Evolutionary conservation across 163 green algal species (phyloP).

Genomic region (Volvox carteri): DNA sequence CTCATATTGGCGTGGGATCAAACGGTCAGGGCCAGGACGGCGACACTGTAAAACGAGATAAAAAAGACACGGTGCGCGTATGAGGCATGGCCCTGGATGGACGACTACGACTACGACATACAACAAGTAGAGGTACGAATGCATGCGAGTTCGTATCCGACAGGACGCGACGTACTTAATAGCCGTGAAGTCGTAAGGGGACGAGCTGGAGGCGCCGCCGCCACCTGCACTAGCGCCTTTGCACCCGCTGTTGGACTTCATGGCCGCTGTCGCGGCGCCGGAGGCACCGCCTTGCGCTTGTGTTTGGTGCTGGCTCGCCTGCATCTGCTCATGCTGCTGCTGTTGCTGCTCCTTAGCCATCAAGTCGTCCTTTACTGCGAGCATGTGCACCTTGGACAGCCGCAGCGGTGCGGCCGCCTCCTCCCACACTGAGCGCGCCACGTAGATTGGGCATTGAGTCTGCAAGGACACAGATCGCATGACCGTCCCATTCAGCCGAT

Average conservation of each 20-base stretch:
- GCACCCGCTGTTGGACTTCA: not conserved
- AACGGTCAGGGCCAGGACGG: too few relatives aligned
- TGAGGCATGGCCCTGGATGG: too few relatives aligned
- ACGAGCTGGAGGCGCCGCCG: not conserved
- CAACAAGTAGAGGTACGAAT: too few relatives aligned
- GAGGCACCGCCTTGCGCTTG: conserved; percentile 4
- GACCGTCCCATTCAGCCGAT: too few relatives aligned
- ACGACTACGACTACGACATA: too few relatives aligned
- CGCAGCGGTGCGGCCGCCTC: conserved; percentile 27
- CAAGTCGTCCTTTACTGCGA: conserved; percentile 21
- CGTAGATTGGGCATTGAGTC: conserved; percentile 49
- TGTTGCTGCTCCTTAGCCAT: conserved; percentile 1
- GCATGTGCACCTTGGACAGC: conserved; percentile 43
- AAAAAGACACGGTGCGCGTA: too few relatives aligned
- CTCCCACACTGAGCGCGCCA: conserved; percentile 20
- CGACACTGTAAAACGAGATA: too few relatives aligned
- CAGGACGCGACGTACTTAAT: not conserved
- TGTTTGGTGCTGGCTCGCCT: conserved; percentile 10
- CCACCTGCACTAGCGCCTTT: not conserved
- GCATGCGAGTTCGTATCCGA: not conserved
- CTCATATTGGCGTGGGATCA: too few relatives aligned
- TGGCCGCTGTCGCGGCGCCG: not conserved
- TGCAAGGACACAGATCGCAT: conserved; percentile 17
- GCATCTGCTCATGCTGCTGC: not conserved
- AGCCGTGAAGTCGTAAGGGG: not conserved